These are phyloP conservation scores for Aspergillus nanangensis DNA, from an alignment of 495 filamentous ascomycete species.

Conservation along the genomic window DNA sequence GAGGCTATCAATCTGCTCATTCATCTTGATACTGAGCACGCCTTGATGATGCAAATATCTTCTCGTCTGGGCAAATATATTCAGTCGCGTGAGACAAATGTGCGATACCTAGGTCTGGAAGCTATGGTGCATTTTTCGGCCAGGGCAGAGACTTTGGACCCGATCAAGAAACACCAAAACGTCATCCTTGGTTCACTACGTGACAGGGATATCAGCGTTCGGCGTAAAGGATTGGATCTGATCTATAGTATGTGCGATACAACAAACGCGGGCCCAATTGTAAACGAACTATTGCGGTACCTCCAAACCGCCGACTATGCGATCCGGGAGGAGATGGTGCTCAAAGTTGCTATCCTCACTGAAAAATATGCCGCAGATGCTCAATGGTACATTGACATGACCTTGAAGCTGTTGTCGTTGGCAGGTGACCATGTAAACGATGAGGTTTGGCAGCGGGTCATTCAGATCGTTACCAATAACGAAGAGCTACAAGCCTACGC, in stretches of 20 bases:
- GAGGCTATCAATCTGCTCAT: slow-evolving; percentile 99
- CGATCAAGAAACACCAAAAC: slow-evolving; percentile 96
- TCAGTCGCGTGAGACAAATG: slow-evolving; percentile 93
- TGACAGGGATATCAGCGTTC: slow-evolving; percentile 95
- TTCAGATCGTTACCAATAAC: slow-evolving; percentile 99
- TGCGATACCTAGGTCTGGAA: slow-evolving; percentile 93
- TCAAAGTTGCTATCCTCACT: slow-evolving; percentile 97
- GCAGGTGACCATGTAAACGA: slow-evolving; percentile 98
- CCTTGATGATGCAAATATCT: slow-evolving; percentile 97
- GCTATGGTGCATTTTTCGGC: slow-evolving; percentile 99
- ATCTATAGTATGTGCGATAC: slow-evolving; percentile 99
- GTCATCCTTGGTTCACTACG: slow-evolving; percentile 92
- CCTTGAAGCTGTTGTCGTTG: slow-evolving; percentile 88
- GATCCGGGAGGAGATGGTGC: slow-evolving; percentile 97
- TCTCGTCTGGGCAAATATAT: slow-evolving; percentile 92
- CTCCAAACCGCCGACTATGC: slow-evolving; percentile 95
- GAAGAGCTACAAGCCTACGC: slow-evolving; percentile 97
- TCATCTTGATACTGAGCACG: slow-evolving; percentile 95
- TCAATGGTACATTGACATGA: slow-evolving; percentile 99
- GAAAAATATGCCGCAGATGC: slow-evolving; percentile 98
- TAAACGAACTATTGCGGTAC: slow-evolving; percentile 89
- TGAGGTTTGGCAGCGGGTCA: slow-evolving; percentile 98
- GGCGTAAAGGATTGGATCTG: slow-evolving; percentile 90
- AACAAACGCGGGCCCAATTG: slow-evolving; percentile 85
- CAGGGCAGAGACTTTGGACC: slow-evolving; percentile 88